A percentile compares a stretch with the other conserved stretches of the same genome.
Evolutionary conservation across 2,329 filamentous ascomycete species (phyloP).

Genomic region (Venturiaceae sp.): DNA sequence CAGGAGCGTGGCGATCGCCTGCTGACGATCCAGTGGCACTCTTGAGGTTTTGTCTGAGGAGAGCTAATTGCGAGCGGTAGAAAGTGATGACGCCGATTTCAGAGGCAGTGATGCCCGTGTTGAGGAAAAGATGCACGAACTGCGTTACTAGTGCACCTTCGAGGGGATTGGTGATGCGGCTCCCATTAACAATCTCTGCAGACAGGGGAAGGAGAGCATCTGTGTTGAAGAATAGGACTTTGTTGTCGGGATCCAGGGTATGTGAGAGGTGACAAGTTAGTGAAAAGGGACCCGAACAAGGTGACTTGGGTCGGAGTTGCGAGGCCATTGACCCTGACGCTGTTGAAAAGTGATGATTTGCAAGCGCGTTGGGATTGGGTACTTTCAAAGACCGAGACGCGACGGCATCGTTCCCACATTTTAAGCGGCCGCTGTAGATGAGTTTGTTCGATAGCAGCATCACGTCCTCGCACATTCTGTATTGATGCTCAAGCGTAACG

Average conservation of each 20-base stretch:
- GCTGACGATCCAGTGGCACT: constrained; percentile 16
- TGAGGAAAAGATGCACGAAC: constrained; percentile 69
- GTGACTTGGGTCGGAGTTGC: constrained; percentile 21
- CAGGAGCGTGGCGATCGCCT: constrained; percentile 8
- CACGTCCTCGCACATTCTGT: constrained; percentile 96
- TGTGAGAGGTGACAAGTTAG: constrained; percentile 65
- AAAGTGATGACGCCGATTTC: constrained; percentile 95
- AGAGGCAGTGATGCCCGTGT: constrained; percentile 59
- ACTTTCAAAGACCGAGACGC: constrained; percentile 60
- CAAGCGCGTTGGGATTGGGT: constrained; percentile 47
- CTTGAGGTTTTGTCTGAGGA: constrained; percentile 58
- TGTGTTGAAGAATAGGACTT: constrained; percentile 84
- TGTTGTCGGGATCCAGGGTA: constrained; percentile 57
- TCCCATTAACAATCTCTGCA: constrained; percentile 67
- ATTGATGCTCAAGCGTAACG: constrained; percentile 88
- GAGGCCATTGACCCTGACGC: constrained; percentile 7
- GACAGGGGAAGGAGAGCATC: constrained; percentile 58
- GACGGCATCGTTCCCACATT: constrained; percentile 74
- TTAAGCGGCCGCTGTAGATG: constrained; percentile 84
- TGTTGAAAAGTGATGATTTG: constrained; percentile 29
- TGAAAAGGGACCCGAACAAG: constrained; percentile 36
- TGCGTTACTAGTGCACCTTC: constrained; percentile 72
- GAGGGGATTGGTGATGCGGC: constrained; percentile 78
- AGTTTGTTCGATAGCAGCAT: constrained; percentile 89
- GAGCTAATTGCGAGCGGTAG: constrained; percentile 82